Base-by-base conservation (phyloP, 805 yeast genomes). In the Candida ficus region DNA sequence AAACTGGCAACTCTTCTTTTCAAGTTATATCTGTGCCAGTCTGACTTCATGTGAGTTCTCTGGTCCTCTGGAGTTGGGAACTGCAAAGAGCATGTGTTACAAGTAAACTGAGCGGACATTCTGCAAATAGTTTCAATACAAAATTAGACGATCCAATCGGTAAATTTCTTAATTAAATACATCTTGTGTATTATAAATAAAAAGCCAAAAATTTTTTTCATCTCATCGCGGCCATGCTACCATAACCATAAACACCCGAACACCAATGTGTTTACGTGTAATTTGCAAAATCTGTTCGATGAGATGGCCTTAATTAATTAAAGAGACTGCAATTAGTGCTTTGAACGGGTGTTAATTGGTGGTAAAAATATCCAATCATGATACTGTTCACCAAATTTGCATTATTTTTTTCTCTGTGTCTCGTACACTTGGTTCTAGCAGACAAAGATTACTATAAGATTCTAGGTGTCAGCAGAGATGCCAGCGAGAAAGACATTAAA, bases 1-100 rank as follows among this genome's bases (percentile, higher is more conserved):
- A 89, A 66, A 35, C 73, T 75, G 0, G 98, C 96, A 13, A 93
- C 98, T 59, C 95, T 74, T 68, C 99, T 79, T 60, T 93, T 93
- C 54, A 93, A 73, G 59, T 93, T 93, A 63, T 93, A 93, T 56
- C 98, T 76, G 63, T 93, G 99, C 99, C 99, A 93, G 46, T 93
- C 99, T 2, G 96, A 78, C 58, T 86, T 87, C 99, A 93, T 93
- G 60, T 93, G 99, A 38, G 69, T 66, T 53, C 98, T 73, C 66
- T 93, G 99, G 54, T 76, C 76, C 39, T 76, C 84, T 2, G 95
- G 78, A 10, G 77, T 64, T 21, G 80, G 76, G 53, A 93, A 93
- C 37, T 80, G 80, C 48, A 91, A 71, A 21, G 77, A 80, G 62
- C 99, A 93, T 19, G 95, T 81, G 60, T 89, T 86, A 70, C 99